Evolutionary conservation across 2,329 filamentous ascomycete species (phyloP).

Genomic region (Paramyrothecium sp.): DNA sequence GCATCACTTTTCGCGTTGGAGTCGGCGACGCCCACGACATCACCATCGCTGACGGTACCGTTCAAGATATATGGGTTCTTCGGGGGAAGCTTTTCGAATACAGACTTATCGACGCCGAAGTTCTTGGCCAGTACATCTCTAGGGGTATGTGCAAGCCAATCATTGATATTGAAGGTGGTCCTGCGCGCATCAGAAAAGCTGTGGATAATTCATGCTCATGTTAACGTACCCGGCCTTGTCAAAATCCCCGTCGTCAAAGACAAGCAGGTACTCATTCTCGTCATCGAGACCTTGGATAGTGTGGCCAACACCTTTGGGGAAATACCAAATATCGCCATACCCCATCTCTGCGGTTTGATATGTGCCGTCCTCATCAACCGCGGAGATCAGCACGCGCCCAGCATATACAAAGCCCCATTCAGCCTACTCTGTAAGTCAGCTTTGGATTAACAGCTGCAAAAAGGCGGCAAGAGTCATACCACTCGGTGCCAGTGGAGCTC

Average conservation of each 20-base stretch:
- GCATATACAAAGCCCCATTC: slow-evolving; percentile 65
- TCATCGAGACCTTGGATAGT: slow-evolving; percentile 64
- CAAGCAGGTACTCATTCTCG: slow-evolving; percentile 65
- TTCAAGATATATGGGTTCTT: slow-evolving; percentile 63
- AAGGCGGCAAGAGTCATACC: slow-evolving; percentile 36
- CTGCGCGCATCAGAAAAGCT: slow-evolving; percentile 24
- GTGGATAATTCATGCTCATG: not conserved
- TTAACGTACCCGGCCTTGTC: slow-evolving; percentile 53
- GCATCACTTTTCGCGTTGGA: slow-evolving; percentile 52
- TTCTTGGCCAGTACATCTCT: slow-evolving; percentile 64
- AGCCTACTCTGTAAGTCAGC: slow-evolving; percentile 40
- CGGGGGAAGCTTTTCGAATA: slow-evolving; percentile 57
- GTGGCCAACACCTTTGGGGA: slow-evolving; percentile 64
- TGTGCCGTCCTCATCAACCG: slow-evolving; percentile 60
- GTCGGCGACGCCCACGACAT: slow-evolving; percentile 33
- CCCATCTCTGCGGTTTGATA: slow-evolving; percentile 54
- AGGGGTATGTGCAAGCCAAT: slow-evolving; percentile 68
- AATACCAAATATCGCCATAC: slow-evolving; percentile 68
- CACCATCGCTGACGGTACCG: slow-evolving; percentile 46
- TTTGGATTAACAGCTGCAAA: too few species aligned
- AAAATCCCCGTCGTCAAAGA: slow-evolving; percentile 67
- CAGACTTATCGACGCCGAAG: slow-evolving; percentile 59
- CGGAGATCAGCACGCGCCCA: slow-evolving; percentile 56
- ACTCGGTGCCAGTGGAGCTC: slow-evolving; percentile 68
- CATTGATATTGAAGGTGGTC: slow-evolving; percentile 70